Base-by-base conservation (phyloP, 495 filamentous ascomycete genomes). In the Coniosporium apollinis region DNA sequence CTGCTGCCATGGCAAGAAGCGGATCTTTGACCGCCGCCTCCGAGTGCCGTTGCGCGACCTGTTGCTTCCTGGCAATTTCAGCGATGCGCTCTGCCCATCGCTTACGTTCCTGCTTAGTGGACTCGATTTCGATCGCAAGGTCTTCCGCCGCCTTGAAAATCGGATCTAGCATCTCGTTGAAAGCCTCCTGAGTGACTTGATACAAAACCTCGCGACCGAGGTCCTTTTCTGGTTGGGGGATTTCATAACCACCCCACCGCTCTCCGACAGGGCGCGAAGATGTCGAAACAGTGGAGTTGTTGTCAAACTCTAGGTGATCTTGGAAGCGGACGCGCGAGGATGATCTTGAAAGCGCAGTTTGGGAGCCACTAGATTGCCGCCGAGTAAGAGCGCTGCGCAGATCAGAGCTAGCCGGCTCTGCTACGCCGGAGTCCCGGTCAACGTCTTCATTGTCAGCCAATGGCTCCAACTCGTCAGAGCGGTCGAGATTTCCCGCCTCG, bases 181-280 rank as follows among this genome's bases (percentile, higher is more conserved):
- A 77, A 1, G 79, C 83, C 48, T 92, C 76, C 47, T 93, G 82
- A 0, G 79, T 81, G 13, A 87, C 74, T 49, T 93, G 82, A 47
- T 89, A 94, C 5, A 96, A 60, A 11, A 93, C 72, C 47, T 96
- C 89, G 43, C 79, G 82, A 20, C 83, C 83, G 5, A 79, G 70
- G 48, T 93, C 84, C 43, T 62, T 66, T 46, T 92, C 86, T 11
- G 74, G 72, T 33, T 82, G 79, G 6, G 81, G 79, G 9, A 82
- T 76, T 42, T 85, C 81, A 47, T 81, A 80, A 6, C 74, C 82
- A 22, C 74, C 82, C 82, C 80, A 86, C 24, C 82, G 64, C 51
- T 89, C 80, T 5, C 65, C 64, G 28, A 71, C 52, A 16, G 79
- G 72, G 22, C 79, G 65, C 10, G 79, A 86, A 4, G 82, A 85